Evolutionary conservation across 106 monocot species (phyloP).

Genomic region (Acanthochlamys bracteata): DNA sequence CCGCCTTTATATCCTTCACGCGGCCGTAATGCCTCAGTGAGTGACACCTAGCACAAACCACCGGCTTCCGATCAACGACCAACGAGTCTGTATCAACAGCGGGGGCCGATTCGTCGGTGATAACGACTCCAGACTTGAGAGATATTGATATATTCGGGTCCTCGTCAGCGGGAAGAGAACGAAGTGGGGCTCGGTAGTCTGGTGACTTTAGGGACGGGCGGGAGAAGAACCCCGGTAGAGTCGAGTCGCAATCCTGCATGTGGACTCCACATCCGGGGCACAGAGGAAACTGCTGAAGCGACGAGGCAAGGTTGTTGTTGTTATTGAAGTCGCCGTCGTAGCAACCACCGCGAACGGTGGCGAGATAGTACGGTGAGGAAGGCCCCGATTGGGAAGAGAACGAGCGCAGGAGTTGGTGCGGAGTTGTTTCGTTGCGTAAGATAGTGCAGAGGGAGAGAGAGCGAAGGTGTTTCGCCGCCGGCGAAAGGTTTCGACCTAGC

Average conservation of each 20-base stretch:
- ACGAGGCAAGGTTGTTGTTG: conserved; percentile 1
- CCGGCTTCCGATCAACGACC: conserved; percentile 2
- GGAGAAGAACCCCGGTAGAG: conserved; percentile 77
- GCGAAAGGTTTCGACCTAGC: conserved; percentile 17
- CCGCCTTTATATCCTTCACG: conserved; percentile 58
- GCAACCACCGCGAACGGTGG: conserved; percentile 40
- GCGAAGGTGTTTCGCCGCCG: neutral
- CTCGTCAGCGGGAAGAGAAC: conserved; percentile 11
- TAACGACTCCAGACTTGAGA: conserved; percentile 54
- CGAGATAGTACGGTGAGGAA: conserved; percentile 3
- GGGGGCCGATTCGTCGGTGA: neutral
- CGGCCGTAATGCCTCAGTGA: conserved; percentile 90
- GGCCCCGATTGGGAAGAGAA: neutral
- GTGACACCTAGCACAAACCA: conserved; percentile 93
- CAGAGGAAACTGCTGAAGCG: conserved; percentile 25
- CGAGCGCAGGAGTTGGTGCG: conserved; percentile 1
- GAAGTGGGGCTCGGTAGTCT: conserved; percentile 32
- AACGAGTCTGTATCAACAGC: neutral
- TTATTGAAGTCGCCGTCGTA: too few relatives aligned
- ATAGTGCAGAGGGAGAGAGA: neutral
- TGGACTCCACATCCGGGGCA: conserved; percentile 93
- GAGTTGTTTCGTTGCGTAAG: neutral
- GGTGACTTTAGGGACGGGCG: conserved; percentile 44
- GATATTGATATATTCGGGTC: conserved; percentile 31
- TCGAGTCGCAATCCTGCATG: conserved; percentile 63